phyloP scores from a whole-genome alignment of 768 basidiomycete genomes.

The Ephemerocybe angulata region DNA sequence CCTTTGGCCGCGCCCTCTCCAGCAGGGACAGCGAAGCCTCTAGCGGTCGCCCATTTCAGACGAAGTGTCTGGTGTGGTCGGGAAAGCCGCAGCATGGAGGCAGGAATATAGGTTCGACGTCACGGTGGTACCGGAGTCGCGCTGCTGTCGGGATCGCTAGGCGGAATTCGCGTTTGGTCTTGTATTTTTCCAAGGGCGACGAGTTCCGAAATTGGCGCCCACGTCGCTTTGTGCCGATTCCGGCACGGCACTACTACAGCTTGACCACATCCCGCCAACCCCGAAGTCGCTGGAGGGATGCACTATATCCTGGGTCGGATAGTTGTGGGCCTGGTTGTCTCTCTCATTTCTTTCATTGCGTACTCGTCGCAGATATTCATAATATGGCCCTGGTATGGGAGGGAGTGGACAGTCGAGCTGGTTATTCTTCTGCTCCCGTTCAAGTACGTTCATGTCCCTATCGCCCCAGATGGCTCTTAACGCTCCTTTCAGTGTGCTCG shows the following conservation, averaged over 20 bases:
- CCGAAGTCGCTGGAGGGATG: constrained; percentile 24
- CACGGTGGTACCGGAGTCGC: too few species aligned
- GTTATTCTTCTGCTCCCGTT: constrained; percentile 78
- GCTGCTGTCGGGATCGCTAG: background rate
- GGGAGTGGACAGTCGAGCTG: constrained; percentile 68
- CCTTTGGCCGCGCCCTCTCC: background rate
- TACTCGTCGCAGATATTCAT: constrained; percentile 88
- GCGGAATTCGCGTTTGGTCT: background rate
- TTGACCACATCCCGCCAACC: background rate
- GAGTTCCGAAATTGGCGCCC: background rate
- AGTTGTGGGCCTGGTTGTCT: constrained; percentile 64
- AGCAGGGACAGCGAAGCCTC: background rate
- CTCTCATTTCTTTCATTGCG: constrained; percentile 81
- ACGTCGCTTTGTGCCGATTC: background rate
- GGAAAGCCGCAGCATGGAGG: background rate
- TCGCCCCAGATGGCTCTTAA: constrained; percentile 2
- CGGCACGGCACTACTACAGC: background rate
- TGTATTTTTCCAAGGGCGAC: background rate
- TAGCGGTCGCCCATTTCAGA: background rate
- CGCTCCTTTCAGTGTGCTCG: constrained; percentile 53
- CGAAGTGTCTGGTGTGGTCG: background rate
- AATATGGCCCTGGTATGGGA: constrained; percentile 90
- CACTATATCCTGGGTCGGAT: constrained; percentile 52
- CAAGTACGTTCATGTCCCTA: constrained; percentile 58
- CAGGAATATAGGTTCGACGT: background rate